Percentiles rank a stretch among this genome's conserved stretches.
phyloP scores from a whole-genome alignment of 148 eudicot genomes.

The Vaccinium vitisidaea region DNA sequence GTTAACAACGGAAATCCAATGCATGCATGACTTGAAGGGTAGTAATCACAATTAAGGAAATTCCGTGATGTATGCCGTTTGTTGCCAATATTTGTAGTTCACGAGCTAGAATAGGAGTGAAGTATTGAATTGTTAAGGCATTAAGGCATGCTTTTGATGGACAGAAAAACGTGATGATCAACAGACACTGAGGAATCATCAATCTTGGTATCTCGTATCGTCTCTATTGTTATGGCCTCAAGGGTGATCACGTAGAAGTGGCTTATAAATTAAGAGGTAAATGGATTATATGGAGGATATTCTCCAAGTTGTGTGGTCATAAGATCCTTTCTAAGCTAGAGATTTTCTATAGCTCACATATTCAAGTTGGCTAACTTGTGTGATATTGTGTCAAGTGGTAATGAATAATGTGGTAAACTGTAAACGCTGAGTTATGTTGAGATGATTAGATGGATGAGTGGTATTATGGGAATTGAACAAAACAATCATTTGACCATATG shows the following conservation, averaged over 20 bases:
- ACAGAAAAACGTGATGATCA: not conserved
- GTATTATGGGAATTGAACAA: too few relatives aligned
- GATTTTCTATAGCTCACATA: not conserved
- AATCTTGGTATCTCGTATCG: not conserved
- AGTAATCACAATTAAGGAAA: not conserved
- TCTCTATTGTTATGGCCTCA: not conserved
- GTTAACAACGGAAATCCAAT: not conserved
- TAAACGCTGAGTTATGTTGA: too few relatives aligned
- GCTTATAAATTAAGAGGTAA: not conserved
- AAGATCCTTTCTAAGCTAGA: not conserved
- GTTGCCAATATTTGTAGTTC: too few relatives aligned
- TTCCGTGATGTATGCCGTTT: not conserved
- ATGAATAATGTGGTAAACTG: not conserved
- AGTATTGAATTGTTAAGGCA: not conserved
- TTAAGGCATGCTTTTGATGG: conserved; percentile 4
- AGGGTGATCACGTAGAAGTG: not conserved
- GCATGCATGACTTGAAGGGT: not conserved
- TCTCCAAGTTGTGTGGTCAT: not conserved
- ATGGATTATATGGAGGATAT: not conserved
- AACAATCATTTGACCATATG: too few relatives aligned
- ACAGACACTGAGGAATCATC: not conserved
- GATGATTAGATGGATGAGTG: too few relatives aligned
- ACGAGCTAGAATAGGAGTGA: too few relatives aligned
- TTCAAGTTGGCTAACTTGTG: not conserved
- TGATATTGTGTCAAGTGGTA: not conserved